Evolutionary conservation across 371 early-diverging fungal genomes (phyloP).

Genomic region (Mortierella sp.): DNA sequence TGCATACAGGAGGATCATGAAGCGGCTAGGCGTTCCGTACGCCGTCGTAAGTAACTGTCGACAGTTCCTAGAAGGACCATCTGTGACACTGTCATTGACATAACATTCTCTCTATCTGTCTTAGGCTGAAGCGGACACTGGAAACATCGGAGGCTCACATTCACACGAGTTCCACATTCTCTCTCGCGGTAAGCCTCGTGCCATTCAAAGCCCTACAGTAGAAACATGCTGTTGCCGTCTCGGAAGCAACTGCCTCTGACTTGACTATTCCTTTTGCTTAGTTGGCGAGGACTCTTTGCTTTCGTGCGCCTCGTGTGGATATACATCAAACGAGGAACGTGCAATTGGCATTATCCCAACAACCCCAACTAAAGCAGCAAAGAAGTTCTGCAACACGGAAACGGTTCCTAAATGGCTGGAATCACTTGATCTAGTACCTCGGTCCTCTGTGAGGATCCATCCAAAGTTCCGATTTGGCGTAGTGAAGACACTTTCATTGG

Average conservation of each 20-base stretch:
- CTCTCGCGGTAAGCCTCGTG: conserved; percentile 61
- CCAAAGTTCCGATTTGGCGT: conserved; percentile 38
- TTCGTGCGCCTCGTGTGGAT: conserved; percentile 76
- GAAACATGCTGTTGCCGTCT: too few relatives aligned
- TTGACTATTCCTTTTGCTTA: conserved; percentile 7
- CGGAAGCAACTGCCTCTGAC: neutral
- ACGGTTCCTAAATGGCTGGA: conserved; percentile 54
- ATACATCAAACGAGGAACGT: conserved; percentile 85
- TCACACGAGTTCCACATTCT: conserved; percentile 93
- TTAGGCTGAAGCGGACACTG: conserved; percentile 90
- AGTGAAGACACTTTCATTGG: conserved; percentile 9
- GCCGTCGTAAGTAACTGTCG: conserved; percentile 66
- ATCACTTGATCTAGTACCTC: conserved; percentile 35
- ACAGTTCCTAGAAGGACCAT: too few relatives aligned
- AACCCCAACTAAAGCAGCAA: conserved; percentile 33
- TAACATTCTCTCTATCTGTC: neutral
- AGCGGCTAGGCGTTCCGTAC: conserved; percentile 80
- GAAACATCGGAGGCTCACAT: conserved; percentile 88
- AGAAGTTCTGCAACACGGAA: conserved; percentile 43
- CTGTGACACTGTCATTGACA: neutral
- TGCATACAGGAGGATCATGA: conserved; percentile 83
- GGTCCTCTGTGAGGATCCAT: conserved; percentile 30
- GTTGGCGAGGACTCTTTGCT: conserved; percentile 89
- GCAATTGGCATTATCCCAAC: conserved; percentile 54
- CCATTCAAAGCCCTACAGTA: neutral